phyloP scores from a whole-genome alignment of 768 basidiomycete species.

The Podaxis sp. region DNA sequence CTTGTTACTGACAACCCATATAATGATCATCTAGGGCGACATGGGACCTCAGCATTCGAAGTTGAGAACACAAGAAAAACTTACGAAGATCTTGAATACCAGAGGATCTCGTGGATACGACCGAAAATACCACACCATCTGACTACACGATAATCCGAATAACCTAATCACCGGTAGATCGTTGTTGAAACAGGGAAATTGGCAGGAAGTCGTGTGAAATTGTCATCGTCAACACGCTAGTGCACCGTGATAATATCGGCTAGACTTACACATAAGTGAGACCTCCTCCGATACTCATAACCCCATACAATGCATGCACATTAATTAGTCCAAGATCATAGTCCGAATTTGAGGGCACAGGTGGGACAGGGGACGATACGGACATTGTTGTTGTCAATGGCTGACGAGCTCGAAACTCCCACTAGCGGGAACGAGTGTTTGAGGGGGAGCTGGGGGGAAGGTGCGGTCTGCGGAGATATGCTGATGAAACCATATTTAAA shows the following conservation, averaged over 20 bases:
- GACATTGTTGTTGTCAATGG: not conserved
- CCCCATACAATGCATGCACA: not conserved
- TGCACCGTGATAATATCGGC: not conserved
- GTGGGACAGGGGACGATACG: not conserved
- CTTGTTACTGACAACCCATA: not conserved
- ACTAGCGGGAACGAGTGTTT: too few species aligned
- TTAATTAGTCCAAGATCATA: not conserved
- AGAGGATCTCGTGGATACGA: constrained; percentile 5
- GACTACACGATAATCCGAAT: not conserved
- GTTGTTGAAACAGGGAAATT: not conserved
- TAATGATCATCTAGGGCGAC: not conserved
- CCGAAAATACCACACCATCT: constrained; percentile 6
- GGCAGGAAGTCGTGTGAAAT: too few species aligned
- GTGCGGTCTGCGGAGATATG: too few species aligned
- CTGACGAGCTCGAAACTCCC: too few species aligned
- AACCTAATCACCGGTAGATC: not conserved
- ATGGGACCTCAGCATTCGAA: too few species aligned
- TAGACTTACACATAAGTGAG: constrained; percentile 3
- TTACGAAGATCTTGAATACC: constrained; percentile 1
- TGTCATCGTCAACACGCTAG: not conserved
- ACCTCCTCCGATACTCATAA: constrained; percentile 5
- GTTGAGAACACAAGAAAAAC: not conserved
- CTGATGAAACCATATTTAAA: too few species aligned
- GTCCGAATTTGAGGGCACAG: not conserved
- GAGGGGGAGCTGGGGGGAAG: too few species aligned